These are phyloP conservation scores for Solanum etuberosum DNA, from an alignment of 257 asterid species.

Conservation along the genomic window DNA sequence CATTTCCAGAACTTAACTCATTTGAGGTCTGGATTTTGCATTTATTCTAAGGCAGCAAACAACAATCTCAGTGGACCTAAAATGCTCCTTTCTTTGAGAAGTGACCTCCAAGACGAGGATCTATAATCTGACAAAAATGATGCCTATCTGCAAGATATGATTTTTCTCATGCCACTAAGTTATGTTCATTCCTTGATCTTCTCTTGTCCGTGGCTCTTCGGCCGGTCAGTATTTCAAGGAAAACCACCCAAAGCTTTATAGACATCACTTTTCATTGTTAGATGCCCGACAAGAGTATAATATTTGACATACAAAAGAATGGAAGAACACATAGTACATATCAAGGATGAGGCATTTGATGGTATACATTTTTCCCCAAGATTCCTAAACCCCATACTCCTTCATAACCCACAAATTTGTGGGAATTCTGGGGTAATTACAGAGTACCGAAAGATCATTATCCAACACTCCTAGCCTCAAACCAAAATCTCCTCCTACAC, in stretches of 20 bases:
- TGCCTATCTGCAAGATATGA: neutral
- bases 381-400: neutral
- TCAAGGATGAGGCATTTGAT: conserved; percentile 13
- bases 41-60: neutral
- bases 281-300: neutral
- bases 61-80: neutral
- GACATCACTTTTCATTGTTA: neutral
- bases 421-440: neutral
- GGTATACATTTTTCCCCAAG: conserved; percentile 32
- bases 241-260: neutral
- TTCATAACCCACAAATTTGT: conserved; percentile 45
- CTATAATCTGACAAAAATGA: neutral
- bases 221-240: neutral
- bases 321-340: neutral
- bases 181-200: neutral
- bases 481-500: neutral
- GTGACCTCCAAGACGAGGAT: neutral
- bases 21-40: neutral
- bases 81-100: neutral
- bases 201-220: neutral
- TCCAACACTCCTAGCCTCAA: conserved; percentile 22
- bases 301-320: neutral
- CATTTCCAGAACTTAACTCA: neutral
- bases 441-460: conserved; percentile 27
- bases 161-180: neutral